Conservation (phyloP, 2,329 filamentous ascomycete species). For the Xylaria sp. region DNA sequence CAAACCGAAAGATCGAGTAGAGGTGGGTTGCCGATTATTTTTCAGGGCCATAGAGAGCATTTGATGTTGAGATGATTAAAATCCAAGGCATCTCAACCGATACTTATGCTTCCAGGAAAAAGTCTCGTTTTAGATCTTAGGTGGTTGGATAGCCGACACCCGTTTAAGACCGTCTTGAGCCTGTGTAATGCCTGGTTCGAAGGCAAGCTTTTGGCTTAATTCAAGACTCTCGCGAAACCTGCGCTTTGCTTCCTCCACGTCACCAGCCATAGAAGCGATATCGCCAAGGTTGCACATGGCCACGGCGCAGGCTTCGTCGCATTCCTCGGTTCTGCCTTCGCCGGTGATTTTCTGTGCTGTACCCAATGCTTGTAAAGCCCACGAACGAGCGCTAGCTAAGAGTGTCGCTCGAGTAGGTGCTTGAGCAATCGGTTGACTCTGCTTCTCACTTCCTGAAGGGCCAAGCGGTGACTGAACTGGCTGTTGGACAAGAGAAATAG, state of each 20-base stretch:
- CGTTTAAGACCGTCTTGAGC: constrained; percentile 62
- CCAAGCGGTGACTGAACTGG: constrained; percentile 53
- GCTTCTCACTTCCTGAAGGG: constrained; percentile 40
- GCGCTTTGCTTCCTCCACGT: constrained; percentile 70
- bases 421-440: constrained; percentile 48
- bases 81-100: neutral
- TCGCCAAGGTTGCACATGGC: constrained; percentile 89
- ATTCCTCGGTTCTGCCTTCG: constrained; percentile 77
- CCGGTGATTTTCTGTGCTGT: constrained; percentile 73
- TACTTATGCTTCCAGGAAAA: neutral
- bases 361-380: constrained; percentile 80
- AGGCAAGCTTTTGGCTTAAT: constrained; percentile 65
- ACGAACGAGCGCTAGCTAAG: constrained; percentile 76
- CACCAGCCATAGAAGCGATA: constrained; percentile 79
- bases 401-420: constrained; percentile 66
- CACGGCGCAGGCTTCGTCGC: constrained; percentile 83
- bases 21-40: neutral
- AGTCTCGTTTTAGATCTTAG: neutral
- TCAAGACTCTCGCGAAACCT: constrained; percentile 75
- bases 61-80: no score
- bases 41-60: neutral
- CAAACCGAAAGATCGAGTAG: neutral
- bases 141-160: constrained; percentile 27
- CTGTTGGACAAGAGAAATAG: constrained; percentile 77
- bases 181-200: constrained; percentile 62